Base-by-base conservation (phyloP, 192 early-diverging fungal genomes). In the Haplosporangium gracile region DNA sequence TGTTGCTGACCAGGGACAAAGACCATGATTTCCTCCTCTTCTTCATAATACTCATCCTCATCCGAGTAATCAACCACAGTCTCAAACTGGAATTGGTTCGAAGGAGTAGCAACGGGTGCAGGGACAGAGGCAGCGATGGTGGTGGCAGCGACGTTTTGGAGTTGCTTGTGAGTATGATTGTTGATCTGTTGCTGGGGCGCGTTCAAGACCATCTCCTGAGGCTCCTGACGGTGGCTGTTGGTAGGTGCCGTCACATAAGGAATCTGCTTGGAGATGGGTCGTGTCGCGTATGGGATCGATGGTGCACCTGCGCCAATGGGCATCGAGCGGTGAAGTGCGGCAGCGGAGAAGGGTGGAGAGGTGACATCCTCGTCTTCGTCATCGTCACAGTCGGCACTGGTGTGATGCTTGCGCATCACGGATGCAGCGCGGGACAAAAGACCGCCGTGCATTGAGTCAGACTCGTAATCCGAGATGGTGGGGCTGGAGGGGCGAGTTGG, bases 401-500 rank as follows among this genome's bases (percentile, higher is more conserved):
- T 15, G 32, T 42, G 47, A 32, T 53, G 76, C 20, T 26, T 26
- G 13, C 45, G 55, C 83, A 85, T 80, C 57, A 85, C 78, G 7
- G 83, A 80, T 0, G 78, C 78, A 10, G 83, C 83, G 8, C 83
- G 83, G 4, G 83, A 85, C 53, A 85, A 55, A 16, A 85, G 77
- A 26, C 82, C 82, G 4, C 77, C 82, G 13, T 85, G 82, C 63
- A 78, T 79, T 20, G 77, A 79, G 18, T 85, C 82, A 5, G 82
- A 85, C 43, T 78, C 82, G 49, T 85, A 85, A 51, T 85, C 82
- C 22, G 82, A 85, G 36, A 85, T 75, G 11, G 77, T 78, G 9
- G 82, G 82, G 34, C 82, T 85, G 11, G 82, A 85, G 1, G 82
- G 82, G n/a, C 82, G 73, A 1, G 82, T 80, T 8, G 83, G 83